Evolutionary conservation across 371 early-diverging fungal species (phyloP).

Genomic region (Lichtheimia corymbifera): DNA sequence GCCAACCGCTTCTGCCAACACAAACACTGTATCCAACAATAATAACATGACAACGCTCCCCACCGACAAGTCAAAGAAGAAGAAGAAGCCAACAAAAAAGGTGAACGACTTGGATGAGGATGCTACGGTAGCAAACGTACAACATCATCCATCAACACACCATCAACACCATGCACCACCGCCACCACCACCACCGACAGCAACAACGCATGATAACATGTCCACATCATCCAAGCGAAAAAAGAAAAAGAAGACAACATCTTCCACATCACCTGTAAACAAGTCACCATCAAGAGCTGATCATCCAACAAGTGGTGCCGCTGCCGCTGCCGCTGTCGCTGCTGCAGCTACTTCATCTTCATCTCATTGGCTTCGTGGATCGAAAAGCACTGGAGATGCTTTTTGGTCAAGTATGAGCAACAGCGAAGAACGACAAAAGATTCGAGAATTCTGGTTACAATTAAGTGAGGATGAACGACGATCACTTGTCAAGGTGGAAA

Average conservation of each 20-base stretch:
- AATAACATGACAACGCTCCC: background rate
- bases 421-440: slow-evolving; percentile 79
- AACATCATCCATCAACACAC: background rate
- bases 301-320: background rate
- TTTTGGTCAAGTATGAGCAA: slow-evolving; percentile 77
- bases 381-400: slow-evolving; percentile 26
- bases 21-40: background rate
- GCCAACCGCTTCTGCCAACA: background rate
- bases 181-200: background rate
- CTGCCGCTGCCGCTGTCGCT: no score
- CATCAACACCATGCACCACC: background rate
- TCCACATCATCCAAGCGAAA: slow-evolving; percentile 17
- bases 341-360: slow-evolving; percentile 3
- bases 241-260: slow-evolving; percentile 20
- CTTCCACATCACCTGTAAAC: slow-evolving; percentile 1
- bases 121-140: background rate
- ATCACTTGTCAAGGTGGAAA: slow-evolving; percentile 83
- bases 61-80: slow-evolving; percentile 7
- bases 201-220: background rate
- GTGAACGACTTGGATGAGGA: background rate
- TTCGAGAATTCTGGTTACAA: slow-evolving; percentile 90
- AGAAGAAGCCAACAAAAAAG: background rate
- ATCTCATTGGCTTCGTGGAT: slow-evolving; percentile 9
- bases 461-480: slow-evolving; percentile 84
- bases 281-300: background rate